phyloP scores from a whole-genome alignment of 2,329 filamentous ascomycete species.

The Fonsecaea erecta region DNA sequence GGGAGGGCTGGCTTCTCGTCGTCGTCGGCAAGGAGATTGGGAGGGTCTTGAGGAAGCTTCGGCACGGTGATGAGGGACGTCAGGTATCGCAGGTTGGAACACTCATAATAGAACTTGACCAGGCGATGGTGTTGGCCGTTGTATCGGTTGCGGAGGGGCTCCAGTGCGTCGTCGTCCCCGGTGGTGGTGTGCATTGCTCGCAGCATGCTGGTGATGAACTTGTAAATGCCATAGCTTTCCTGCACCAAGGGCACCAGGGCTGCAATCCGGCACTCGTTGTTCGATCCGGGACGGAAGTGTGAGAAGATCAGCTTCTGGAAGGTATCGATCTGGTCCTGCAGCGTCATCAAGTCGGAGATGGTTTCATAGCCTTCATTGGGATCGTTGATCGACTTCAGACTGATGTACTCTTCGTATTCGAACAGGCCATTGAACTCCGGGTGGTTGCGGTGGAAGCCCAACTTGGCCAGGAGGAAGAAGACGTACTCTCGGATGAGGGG shows the following conservation, averaged over 20 bases:
- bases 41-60: conserved; percentile 91
- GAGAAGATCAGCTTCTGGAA: conserved; percentile 99
- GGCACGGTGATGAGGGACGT: conserved; percentile 96
- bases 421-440: conserved; percentile 98
- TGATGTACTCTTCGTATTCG: conserved; percentile 99
- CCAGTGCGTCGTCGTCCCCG: conserved; percentile 88
- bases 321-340: conserved; percentile 97
- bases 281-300: conserved; percentile 86
- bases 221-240: conserved; percentile 99
- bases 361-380: conserved; percentile 97
- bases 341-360: conserved; percentile 91
- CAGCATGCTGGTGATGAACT: conserved; percentile 99
- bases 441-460: conserved; percentile 95
- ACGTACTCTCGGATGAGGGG: conserved; percentile 96
- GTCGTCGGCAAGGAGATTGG: conserved; percentile 84
- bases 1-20: conserved; percentile 83
- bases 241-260: conserved; percentile 91
- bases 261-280: conserved; percentile 96
- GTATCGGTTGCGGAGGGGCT: conserved; percentile 85
- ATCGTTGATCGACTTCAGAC: conserved; percentile 96
- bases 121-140: conserved; percentile 95
- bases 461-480: conserved; percentile 89
- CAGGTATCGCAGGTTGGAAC: conserved; percentile 93
- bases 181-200: conserved; percentile 96
- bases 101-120: conserved; percentile 98